These are phyloP conservation scores for Ustilago trichophora DNA, from an alignment of 1,284 basidiomycete genomes.

Conservation along the genomic window DNA sequence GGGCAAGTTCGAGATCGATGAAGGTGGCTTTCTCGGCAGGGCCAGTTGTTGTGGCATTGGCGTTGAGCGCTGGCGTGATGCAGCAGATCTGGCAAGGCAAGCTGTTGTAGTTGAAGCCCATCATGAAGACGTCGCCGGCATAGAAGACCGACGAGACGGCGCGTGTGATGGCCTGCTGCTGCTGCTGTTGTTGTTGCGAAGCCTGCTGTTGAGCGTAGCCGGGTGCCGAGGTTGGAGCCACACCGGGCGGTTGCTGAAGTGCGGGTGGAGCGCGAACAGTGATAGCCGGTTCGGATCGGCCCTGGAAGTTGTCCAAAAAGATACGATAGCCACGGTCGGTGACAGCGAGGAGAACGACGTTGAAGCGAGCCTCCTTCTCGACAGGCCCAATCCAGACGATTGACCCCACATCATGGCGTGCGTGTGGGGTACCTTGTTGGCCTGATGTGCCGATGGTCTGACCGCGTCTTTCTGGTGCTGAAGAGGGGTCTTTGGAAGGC, in stretches of 20 bases:
- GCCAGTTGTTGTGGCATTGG: constrained; percentile 27
- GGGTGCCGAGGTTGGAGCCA: constrained; percentile 10
- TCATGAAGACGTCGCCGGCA: constrained; percentile 47
- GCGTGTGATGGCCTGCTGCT: constrained; percentile 32
- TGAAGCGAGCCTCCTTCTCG: constrained; percentile 41
- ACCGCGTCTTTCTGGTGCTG: constrained; percentile 54
- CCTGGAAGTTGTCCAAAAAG: constrained; percentile 62
- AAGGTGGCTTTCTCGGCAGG: constrained; percentile 46
- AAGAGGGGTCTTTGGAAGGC: constrained; percentile 51
- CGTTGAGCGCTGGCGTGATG: constrained; percentile 41
- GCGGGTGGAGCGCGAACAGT: constrained; percentile 41
- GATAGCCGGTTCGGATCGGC: constrained; percentile 47
- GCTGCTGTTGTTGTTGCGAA: constrained; percentile 17
- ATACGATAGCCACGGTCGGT: constrained; percentile 63
- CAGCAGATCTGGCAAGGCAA: constrained; percentile 42
- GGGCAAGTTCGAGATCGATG: constrained; percentile 44
- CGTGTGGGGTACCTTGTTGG: constrained; percentile 58
- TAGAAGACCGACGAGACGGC: constrained; percentile 46
- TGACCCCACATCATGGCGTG: constrained; percentile 51
- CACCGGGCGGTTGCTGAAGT: constrained; percentile 43
- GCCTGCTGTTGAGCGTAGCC: constrained; percentile 6
- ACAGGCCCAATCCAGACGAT: constrained; percentile 61
- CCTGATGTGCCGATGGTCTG: constrained; percentile 59
- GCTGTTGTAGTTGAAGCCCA: constrained; percentile 52
- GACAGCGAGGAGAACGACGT: constrained; percentile 59